Conservation (phyloP, 345 rosid species). For the Geranium brycei region DNA sequence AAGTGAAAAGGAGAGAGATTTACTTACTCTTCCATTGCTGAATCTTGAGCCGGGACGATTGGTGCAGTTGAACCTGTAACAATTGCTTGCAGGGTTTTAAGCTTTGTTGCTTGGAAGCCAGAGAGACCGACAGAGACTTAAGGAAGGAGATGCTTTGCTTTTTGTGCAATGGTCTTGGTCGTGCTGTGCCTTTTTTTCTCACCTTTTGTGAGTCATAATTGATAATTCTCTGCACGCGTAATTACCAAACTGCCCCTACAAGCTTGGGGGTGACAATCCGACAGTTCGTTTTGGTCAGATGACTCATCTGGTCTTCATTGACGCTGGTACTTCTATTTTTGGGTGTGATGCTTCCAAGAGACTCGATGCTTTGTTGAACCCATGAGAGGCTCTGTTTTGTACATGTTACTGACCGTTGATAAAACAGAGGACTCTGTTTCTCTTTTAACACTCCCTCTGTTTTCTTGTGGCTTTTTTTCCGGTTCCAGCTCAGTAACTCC, state of each 20-base stretch:
- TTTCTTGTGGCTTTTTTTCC: background rate
- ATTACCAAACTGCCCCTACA: too few species aligned
- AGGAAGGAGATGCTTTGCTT: background rate
- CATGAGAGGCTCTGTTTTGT: background rate
- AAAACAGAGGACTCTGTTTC: background rate
- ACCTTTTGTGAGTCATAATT: background rate
- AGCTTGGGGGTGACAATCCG: background rate
- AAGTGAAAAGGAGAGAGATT: background rate
- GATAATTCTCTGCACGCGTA: too few species aligned
- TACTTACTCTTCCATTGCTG: background rate
- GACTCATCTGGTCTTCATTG: background rate
- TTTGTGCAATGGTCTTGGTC: background rate
- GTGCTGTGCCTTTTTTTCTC: background rate
- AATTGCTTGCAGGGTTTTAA: background rate
- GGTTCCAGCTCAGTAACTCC: background rate
- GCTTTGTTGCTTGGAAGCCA: background rate
- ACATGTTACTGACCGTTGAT: background rate
- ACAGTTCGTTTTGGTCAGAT: background rate
- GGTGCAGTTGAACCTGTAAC: background rate
- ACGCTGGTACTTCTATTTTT: background rate
- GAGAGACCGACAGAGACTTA: background rate
- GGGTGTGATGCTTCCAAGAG: background rate
- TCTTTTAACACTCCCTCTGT: background rate
- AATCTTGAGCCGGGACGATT: background rate
- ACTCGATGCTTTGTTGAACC: background rate